phyloP scores from a whole-genome alignment of 2,329 filamentous ascomycete species.

The Calonectria ilicicola region DNA sequence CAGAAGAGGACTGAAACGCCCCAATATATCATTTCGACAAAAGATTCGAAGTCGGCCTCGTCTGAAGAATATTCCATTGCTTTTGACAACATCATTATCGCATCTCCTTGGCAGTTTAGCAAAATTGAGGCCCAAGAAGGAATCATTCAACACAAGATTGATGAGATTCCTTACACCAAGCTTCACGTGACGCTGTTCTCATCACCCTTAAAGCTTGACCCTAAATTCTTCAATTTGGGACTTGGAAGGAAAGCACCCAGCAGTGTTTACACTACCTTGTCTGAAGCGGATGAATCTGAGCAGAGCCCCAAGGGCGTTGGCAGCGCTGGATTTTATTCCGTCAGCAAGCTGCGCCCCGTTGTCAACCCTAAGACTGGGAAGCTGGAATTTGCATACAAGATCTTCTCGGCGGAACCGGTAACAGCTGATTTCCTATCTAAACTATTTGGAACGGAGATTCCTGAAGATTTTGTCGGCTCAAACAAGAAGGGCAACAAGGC shows the following conservation, averaged over 20 bases:
- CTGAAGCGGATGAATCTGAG: slow-evolving; percentile 63
- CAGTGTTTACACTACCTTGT: slow-evolving; percentile 86
- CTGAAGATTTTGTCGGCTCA: slow-evolving; percentile 51
- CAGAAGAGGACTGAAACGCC: slow-evolving; percentile 55
- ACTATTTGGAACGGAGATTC: slow-evolving; percentile 62
- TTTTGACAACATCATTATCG: slow-evolving; percentile 87
- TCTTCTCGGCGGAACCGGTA: slow-evolving; percentile 69
- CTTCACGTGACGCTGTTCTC: slow-evolving; percentile 93
- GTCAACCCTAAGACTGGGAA: slow-evolving; percentile 69
- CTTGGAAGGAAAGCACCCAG: slow-evolving; percentile 72
- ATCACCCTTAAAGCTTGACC: slow-evolving; percentile 78
- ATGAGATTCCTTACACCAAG: slow-evolving; percentile 85
- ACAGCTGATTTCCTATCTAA: slow-evolving; percentile 65
- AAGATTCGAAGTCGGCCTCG: slow-evolving; percentile 34
- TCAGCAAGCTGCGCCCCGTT: slow-evolving; percentile 77
- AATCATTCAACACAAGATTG: slow-evolving; percentile 77
- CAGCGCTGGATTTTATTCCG: slow-evolving; percentile 84
- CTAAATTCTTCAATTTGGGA: slow-evolving; percentile 77
- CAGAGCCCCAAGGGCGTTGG: slow-evolving; percentile 72
- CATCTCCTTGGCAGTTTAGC: slow-evolving; percentile 85
- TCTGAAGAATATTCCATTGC: slow-evolving; percentile 58
- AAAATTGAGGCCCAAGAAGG: slow-evolving; percentile 72
- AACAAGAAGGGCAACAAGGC: slow-evolving; percentile 49
- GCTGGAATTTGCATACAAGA: slow-evolving; percentile 73
- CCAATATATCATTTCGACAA: slow-evolving; percentile 61